Evolutionary conservation across 176 grass and related monocot genomes (phyloP).

Genomic region (Tillandsia leiboldiana): DNA sequence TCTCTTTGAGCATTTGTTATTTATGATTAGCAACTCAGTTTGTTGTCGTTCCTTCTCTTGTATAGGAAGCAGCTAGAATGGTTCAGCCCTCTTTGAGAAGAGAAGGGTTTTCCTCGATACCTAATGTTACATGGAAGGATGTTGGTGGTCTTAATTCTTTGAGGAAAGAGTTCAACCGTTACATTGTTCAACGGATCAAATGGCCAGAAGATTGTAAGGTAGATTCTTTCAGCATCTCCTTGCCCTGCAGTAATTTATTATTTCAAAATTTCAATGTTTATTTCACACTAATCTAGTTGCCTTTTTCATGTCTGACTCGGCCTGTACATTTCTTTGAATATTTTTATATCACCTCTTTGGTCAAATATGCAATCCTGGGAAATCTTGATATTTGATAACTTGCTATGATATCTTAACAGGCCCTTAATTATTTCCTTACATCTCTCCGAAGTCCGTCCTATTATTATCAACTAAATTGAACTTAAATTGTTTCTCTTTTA

Average conservation of each 20-base stretch:
- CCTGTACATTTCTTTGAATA: no score
- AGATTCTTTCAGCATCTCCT: slow-evolving; percentile 10
- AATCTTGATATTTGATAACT: no score
- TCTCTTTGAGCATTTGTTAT: background rate
- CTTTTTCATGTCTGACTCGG: no score
- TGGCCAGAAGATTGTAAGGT: slow-evolving; percentile 78
- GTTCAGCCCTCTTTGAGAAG: slow-evolving; percentile 95
- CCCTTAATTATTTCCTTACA: no score
- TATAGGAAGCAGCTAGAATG: slow-evolving; percentile 76
- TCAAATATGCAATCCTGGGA: no score
- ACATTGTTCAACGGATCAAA: slow-evolving; percentile 80
- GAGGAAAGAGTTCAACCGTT: slow-evolving; percentile 68
- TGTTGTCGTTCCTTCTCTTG: slow-evolving; percentile 2
- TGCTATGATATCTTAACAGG: no score
- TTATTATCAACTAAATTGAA: no score
- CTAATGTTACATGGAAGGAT: slow-evolving; percentile 87
- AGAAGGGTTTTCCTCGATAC: slow-evolving; percentile 97
- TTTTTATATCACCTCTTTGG: no score
- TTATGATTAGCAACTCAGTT: background rate
- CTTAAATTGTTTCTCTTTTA: slow-evolving; percentile 1
- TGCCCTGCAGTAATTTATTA: background rate
- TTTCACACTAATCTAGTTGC: no score
- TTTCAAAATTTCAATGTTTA: background rate
- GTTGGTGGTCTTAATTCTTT: slow-evolving; percentile 85
- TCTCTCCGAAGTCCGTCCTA: no score